Evolutionary conservation across 768 basidiomycete genomes (phyloP).

Genomic region (Tephrocybe sp.): DNA sequence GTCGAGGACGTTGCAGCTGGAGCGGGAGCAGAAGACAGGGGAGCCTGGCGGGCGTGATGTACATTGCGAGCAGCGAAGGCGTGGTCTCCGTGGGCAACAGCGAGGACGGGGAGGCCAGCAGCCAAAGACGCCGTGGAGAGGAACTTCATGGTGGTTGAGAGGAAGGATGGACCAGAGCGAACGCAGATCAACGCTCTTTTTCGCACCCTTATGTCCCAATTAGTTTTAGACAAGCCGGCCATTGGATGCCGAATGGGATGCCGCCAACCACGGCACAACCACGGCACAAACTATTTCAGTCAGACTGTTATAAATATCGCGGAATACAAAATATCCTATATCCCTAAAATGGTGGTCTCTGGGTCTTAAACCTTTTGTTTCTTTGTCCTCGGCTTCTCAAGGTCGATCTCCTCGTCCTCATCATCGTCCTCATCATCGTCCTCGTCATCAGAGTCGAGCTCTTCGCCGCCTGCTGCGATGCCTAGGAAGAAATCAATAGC

Average conservation of each 20-base stretch:
- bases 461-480: slow-evolving; percentile 53
- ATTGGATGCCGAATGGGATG: slow-evolving; percentile 11
- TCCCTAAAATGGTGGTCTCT: background rate
- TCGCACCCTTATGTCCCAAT: background rate
- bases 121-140: slow-evolving; percentile 26
- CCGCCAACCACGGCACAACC: too few species aligned
- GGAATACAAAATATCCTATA: slow-evolving; percentile 9
- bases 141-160: slow-evolving; percentile 33
- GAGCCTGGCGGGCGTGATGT: slow-evolving; percentile 21
- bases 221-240: slow-evolving; percentile 11
- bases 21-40: slow-evolving; percentile 1
- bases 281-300: too few species aligned
- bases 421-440: slow-evolving; percentile 67
- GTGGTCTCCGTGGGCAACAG: slow-evolving; percentile 33
- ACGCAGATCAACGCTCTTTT: background rate
- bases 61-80: slow-evolving; percentile 15
- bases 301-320: slow-evolving; percentile 3
- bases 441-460: slow-evolving; percentile 65
- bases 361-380: slow-evolving; percentile 57
- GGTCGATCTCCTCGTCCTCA: slow-evolving; percentile 83
- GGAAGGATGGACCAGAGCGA: background rate
- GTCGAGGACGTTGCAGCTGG: background rate
- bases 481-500: slow-evolving; percentile 84
- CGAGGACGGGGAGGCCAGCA: slow-evolving; percentile 40
- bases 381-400: slow-evolving; percentile 81